These are phyloP conservation scores for Umbelopsis ramanniana DNA, from an alignment of 192 early-diverging fungal genomes.

Conservation along the genomic window DNA sequence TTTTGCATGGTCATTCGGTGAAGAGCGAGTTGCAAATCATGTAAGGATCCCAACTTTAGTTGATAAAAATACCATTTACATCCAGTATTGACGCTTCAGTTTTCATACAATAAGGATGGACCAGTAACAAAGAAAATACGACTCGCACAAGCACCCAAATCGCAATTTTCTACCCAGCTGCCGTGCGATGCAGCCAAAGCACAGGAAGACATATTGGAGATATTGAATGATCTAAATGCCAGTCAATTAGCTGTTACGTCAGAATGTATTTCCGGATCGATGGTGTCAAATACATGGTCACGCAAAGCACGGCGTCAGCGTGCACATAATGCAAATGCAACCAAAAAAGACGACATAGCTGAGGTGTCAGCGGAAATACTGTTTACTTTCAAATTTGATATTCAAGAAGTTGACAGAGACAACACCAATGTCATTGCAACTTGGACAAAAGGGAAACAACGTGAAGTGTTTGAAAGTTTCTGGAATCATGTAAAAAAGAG, in stretches of 20 bases:
- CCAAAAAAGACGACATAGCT: neutral
- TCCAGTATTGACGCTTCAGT: neutral
- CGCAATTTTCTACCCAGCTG: slow-evolving; percentile 19
- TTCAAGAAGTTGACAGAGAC: slow-evolving; percentile 10
- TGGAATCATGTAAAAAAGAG: slow-evolving; percentile 45
- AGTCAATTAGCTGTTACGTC: neutral
- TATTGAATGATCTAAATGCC: neutral
- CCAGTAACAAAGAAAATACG: slow-evolving; percentile 25
- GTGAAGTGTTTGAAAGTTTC: slow-evolving; percentile 53
- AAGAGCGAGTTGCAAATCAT: slow-evolving; percentile 35
- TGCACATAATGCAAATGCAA: neutral
- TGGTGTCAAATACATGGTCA: slow-evolving; percentile 41
- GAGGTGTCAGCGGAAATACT: neutral
- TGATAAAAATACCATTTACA: neutral
- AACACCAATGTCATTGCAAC: slow-evolving; percentile 28
- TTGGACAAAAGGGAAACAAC: slow-evolving; percentile 52
- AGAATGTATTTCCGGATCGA: neutral
- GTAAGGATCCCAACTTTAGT: neutral
- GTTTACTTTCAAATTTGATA: slow-evolving; percentile 23
- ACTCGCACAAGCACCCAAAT: slow-evolving; percentile 21
- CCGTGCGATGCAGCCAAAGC: neutral
- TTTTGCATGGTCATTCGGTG: slow-evolving; percentile 60
- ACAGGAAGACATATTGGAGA: neutral
- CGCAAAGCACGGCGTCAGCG: slow-evolving; percentile 32
- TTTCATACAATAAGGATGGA: slow-evolving; percentile 8